Evolutionary conservation across 169 alveolate genomes (phyloP).

Genomic region (Babesia bovis): DNA sequence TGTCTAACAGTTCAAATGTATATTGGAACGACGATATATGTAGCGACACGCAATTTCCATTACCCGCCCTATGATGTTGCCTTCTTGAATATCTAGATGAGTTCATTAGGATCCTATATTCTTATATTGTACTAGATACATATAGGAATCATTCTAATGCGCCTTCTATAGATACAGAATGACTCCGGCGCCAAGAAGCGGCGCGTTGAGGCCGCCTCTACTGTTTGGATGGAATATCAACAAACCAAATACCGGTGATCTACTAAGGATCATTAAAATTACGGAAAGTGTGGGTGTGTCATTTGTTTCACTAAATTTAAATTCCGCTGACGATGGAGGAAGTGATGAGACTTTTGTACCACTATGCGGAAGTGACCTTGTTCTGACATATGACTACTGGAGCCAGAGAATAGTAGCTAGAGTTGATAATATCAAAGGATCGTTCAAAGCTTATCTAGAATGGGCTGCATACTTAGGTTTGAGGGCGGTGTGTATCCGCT

Average conservation of each 20-base stretch:
- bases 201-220: slow-evolving; percentile 49
- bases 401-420: slow-evolving; percentile 59
- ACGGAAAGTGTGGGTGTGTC: slow-evolving; percentile 53
- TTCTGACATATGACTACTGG: slow-evolving; percentile 56
- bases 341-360: slow-evolving; percentile 33
- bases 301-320: slow-evolving; percentile 43
- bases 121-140: too few species aligned
- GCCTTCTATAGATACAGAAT: neutral
- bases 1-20: too few species aligned
- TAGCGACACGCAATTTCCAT: too few species aligned
- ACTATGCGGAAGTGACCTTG: slow-evolving; percentile 63
- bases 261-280: slow-evolving; percentile 35
- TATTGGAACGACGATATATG: too few species aligned
- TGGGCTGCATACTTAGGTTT: slow-evolving; percentile 57
- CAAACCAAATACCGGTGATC: slow-evolving; percentile 24
- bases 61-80: too few species aligned
- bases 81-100: too few species aligned
- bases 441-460: slow-evolving; percentile 41
- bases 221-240: slow-evolving; percentile 47
- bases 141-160: neutral
- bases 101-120: too few species aligned
- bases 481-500: slow-evolving; percentile 33
- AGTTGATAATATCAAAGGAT: slow-evolving; percentile 12
- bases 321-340: slow-evolving; percentile 20
- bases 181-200: neutral